Evolutionary conservation across 2,329 filamentous ascomycete genomes (phyloP).

Genomic region (Emmonsia crescens): DNA sequence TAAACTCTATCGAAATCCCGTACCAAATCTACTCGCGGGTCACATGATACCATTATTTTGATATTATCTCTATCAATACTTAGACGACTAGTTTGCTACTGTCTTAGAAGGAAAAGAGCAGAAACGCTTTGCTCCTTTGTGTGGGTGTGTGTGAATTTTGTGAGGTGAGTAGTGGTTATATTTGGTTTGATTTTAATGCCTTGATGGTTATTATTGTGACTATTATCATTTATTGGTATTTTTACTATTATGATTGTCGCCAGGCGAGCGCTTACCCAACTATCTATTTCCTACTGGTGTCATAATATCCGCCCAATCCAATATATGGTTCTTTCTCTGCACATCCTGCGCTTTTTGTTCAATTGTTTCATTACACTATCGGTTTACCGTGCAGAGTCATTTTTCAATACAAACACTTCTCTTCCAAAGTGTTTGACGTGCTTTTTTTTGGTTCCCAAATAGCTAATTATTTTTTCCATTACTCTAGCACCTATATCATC

Average conservation of each 20-base stretch:
- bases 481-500: background rate
- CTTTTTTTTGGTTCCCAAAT: background rate
- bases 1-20: background rate
- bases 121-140: background rate
- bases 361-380: background rate
- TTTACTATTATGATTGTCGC: background rate
- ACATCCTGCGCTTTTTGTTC: background rate
- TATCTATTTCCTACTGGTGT: background rate
- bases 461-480: background rate
- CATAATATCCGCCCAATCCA: background rate
- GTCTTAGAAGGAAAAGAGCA: background rate
- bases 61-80: background rate
- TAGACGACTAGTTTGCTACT: slow-evolving; percentile 6
- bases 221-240: background rate
- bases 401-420: background rate
- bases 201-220: background rate
- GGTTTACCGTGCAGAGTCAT: background rate
- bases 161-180: background rate
- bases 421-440: background rate
- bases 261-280: background rate
- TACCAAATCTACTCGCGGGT: background rate
- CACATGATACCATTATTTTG: slow-evolving; percentile 1
- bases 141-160: background rate
- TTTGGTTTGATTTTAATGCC: background rate
- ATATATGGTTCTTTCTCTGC: background rate